Evolutionary conservation across 345 rosid species (phyloP), one percentile per base, ranked within the genome.

Genomic region (Brassica carinata): DNA sequence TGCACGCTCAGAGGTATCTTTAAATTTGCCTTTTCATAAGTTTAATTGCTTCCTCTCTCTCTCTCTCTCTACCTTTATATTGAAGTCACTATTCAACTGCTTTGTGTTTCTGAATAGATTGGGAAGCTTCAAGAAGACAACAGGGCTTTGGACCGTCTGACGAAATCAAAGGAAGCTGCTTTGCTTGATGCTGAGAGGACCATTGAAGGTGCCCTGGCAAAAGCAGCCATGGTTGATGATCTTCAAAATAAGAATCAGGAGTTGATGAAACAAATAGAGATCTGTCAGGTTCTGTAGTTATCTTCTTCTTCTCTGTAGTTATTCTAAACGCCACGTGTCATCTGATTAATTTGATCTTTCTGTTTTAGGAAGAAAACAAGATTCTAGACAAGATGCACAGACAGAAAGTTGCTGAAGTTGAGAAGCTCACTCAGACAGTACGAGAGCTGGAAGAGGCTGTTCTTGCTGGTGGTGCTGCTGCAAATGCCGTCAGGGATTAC

Each of bases 381-480:
- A 96, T 96, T 78, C 85, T 96, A 87, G 99, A 96, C 87, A 96
- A 85, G 85, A 90, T 96, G 99, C 98, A 96, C 66, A 83, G 99
- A 62, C 97, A 91, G 74, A 96, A 96, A 83, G 98, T 96, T 82
- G 99, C 99, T 18, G 99, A 96, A 90, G 98, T 96, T 76, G 99
- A 96, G 85, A 96, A 93, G 87, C 94, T 96, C 55, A 94, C 98
- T 40, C 99, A 96, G 85, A 96, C 97, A 18, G 99, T 96, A 31
- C 81, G 97, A 75, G 99, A 96, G 85, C 92, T 96, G 61, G 99
- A 96, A 87, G 99, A 96, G 87, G 97, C 99, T 82, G 99, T 96
- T 83, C 99, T 96, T 82, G 98, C 99, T 30, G 99, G 99, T 73
- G 99, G 98, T 82, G 99, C 98, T 72, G 97, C 98, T 75, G 99